Evolutionary conservation across 202 grass and related monocot species (phyloP).

Genomic region (Setaria viridis): DNA sequence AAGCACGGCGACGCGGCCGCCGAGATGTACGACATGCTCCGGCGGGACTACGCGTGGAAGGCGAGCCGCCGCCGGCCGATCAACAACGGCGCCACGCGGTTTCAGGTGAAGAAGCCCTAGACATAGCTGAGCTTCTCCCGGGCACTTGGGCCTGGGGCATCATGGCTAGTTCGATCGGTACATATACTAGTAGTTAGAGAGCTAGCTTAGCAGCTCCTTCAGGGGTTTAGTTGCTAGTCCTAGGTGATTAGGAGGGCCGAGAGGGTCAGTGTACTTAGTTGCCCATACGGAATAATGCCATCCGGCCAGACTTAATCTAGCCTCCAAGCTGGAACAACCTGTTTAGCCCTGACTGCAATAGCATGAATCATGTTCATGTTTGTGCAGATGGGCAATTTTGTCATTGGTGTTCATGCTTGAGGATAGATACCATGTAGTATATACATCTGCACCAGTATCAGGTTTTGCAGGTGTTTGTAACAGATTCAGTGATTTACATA

Average conservation of each 20-base stretch:
- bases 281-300: constrained; percentile 30
- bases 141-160: background rate
- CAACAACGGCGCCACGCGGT: constrained; percentile 59
- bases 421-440: constrained; percentile 26
- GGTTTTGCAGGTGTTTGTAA: constrained; percentile 18
- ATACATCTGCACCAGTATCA: constrained; percentile 9
- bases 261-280: background rate
- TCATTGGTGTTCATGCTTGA: constrained; percentile 43
- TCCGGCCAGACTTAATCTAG: constrained; percentile 10
- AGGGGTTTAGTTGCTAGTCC: background rate
- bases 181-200: constrained; percentile 36
- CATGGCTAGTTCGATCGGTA: background rate
- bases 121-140: background rate
- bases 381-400: constrained; percentile 51
- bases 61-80: constrained; percentile 59
- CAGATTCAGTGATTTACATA: constrained; percentile 3
- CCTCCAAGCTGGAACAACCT: constrained; percentile 32
- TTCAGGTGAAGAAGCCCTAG: constrained; percentile 58
- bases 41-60: constrained; percentile 51
- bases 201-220: constrained; percentile 21
- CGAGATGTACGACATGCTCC: constrained; percentile 67
- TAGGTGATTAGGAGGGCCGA: constrained; percentile 4
- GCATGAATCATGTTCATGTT: background rate
- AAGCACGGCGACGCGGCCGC: constrained; percentile 36
- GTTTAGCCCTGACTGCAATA: constrained; percentile 40